A percentile compares a stretch with the other conserved stretches of the same genome.
Conservation (phyloP, 2,329 filamentous ascomycete genomes). For the Hypoxylon sp. region DNA sequence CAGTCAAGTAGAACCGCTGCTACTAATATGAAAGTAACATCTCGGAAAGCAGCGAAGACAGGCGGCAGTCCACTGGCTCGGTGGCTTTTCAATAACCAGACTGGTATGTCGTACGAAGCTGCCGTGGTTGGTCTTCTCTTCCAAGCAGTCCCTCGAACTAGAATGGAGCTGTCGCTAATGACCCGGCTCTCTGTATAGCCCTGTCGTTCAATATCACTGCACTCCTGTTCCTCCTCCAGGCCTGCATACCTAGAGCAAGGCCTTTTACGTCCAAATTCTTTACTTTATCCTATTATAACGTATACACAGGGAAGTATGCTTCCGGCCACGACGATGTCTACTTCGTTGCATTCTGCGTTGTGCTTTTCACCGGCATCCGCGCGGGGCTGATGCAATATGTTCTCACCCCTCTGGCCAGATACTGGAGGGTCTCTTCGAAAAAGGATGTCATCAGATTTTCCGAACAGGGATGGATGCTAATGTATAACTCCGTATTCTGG, state of each 20-base stretch:
- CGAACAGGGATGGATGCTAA: constrained; percentile 90
- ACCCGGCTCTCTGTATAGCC: constrained; percentile 63
- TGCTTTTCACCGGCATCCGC: constrained; percentile 87
- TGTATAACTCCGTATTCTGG: constrained; percentile 88
- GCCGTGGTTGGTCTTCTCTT: not conserved
- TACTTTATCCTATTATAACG: constrained; percentile 84
- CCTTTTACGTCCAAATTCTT: constrained; percentile 86
- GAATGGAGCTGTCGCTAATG: constrained; percentile 23
- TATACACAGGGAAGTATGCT: constrained; percentile 76
- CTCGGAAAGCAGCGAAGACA: constrained; percentile 3
- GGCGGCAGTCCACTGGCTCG: constrained; percentile 59
- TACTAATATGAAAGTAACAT: constrained; percentile 7
- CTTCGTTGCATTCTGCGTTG: constrained; percentile 81
- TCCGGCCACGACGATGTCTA: constrained; percentile 83
- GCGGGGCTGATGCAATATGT: constrained; percentile 89
- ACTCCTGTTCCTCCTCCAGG: constrained; percentile 83
- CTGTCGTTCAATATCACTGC: constrained; percentile 86
- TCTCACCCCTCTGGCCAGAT: constrained; percentile 81
- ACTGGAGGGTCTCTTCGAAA: constrained; percentile 77
- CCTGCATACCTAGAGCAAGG: constrained; percentile 82
- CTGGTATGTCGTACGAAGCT: constrained; percentile 69
- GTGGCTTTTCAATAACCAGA: constrained; percentile 82
- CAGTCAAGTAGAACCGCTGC: not conserved
- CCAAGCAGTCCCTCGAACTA: not conserved
- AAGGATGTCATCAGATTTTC: constrained; percentile 87